Evolutionary conservation across 345 rosid genomes (phyloP), one percentile per base, ranked within the genome.

Genomic region (Salix viminalis): DNA sequence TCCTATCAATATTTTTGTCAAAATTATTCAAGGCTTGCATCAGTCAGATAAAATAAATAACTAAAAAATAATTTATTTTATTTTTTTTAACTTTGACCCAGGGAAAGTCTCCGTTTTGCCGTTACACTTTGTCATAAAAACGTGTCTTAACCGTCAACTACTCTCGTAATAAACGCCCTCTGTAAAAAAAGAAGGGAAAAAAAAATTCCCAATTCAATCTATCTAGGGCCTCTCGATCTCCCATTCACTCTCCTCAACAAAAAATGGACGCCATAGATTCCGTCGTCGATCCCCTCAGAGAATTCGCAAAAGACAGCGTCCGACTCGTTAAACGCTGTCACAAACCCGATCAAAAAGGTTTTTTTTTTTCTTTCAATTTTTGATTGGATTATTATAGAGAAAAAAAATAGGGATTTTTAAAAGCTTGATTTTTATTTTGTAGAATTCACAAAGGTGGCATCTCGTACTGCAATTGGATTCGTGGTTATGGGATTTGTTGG

Each of bases 401-500:
- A 6, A 10, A 10, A 6, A 3, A 12, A n/a, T 23, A 3, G 48
- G 58, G 26, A 39, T 72, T 58, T 37, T 73, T 39, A 36, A 15
- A 19, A 19, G 8, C 36, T 34, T 69, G 65, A 67, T 68, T 4
- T 1, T 28, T 56, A 26, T 18, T 30, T 42, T 11, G 65, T 72
- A 91, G 94, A 91, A 79, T 91, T 91, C 87, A 82, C 89, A 7
- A 89, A 89, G 81, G 92, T 91, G 5, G 97, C 97, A n/a, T 79
- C 89, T 60, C 97, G 93, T 83, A 90, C 92, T 11, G 94, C 97
- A 58, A 86, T 93, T 62, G 98, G 98, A 8, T 91, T 93, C 71
- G 97, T 89, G 64, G 97, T 89, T 79, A 91, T 91, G 97, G 93
- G 98, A 50, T 91, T 93, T 67, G 97, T 90, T 5, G 98, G 95